A percentile compares a stretch with the other conserved stretches of the same genome.
Evolutionary conservation across 1,284 basidiomycete genomes (phyloP).

Genomic region (Macrocystidia cucumis): DNA sequence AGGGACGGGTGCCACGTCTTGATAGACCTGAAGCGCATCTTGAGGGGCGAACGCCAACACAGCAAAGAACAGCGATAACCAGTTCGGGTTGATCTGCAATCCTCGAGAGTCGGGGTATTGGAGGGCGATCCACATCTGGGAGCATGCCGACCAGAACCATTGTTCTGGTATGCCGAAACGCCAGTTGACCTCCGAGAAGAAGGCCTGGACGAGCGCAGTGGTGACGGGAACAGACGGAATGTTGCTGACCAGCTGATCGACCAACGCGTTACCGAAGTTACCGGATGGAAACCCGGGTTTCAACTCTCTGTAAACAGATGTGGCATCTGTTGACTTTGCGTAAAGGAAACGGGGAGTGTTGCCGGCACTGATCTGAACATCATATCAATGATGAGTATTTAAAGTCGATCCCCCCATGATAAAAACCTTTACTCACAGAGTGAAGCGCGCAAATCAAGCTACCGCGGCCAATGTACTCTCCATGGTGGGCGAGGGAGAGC

Average conservation of each 20-base stretch:
- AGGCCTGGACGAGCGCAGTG: conserved; percentile 27
- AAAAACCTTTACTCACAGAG: conserved; percentile 19
- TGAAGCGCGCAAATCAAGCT: conserved; percentile 28
- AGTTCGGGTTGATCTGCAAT: conserved; percentile 37
- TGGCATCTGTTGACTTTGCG: conserved; percentile 26
- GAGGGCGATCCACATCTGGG: conserved; percentile 36
- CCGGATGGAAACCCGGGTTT: conserved; percentile 17
- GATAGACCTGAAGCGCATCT: conserved; percentile 8
- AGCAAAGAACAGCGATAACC: conserved; percentile 40
- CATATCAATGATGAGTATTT: background rate
- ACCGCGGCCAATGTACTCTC: conserved; percentile 31
- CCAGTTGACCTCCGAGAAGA: conserved; percentile 41
- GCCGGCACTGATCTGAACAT: conserved; percentile 23
- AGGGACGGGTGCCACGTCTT: conserved; percentile 10
- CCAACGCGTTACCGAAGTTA: conserved; percentile 19
- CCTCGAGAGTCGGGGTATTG: conserved; percentile 23
- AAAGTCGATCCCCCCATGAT: no score
- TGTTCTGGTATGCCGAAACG: conserved; percentile 40
- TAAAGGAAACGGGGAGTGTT: conserved; percentile 25
- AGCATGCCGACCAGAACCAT: conserved; percentile 34
- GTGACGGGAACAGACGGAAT: conserved; percentile 29
- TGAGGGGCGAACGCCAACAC: conserved; percentile 33
- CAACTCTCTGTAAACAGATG: conserved; percentile 17
- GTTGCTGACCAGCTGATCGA: conserved; percentile 26
- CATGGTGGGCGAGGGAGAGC: conserved; percentile 30